Percentiles rank a stretch among this genome's conserved stretches.
phyloP scores from a whole-genome alignment of 2,329 filamentous ascomycete species.

The Coleophoma eucalyptorum region DNA sequence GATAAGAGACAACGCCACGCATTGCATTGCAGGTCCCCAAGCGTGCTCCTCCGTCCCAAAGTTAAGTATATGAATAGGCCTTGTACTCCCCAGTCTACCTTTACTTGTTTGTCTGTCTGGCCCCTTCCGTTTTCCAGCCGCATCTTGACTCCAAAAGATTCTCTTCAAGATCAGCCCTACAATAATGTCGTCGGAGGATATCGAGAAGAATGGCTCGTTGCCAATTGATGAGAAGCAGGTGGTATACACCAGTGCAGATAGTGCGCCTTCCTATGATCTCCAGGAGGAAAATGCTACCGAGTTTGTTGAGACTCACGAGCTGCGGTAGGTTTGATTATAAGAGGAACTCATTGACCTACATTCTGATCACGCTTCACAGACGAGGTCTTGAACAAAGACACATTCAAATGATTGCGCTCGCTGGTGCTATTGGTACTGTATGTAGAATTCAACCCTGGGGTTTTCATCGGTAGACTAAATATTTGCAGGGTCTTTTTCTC shows the following conservation, averaged over 20 bases:
- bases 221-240: neutral
- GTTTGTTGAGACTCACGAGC: slow-evolving; percentile 13
- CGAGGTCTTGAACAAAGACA: slow-evolving; percentile 39
- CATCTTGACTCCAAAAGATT: no score
- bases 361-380: slow-evolving; percentile 8
- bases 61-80: no score
- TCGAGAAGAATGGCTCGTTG: neutral
- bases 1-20: no score
- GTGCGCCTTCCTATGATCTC: neutral
- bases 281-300: slow-evolving; percentile 3
- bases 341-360: neutral
- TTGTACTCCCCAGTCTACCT: no score
- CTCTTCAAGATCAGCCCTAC: neutral
- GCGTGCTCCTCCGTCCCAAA: no score
- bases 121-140: no score
- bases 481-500: slow-evolving; percentile 39
- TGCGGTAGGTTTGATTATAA: slow-evolving; percentile 8
- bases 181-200: neutral
- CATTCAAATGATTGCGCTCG: slow-evolving; percentile 38
- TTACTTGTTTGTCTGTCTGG: no score
- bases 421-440: slow-evolving; percentile 41
- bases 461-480: neutral
- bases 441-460: neutral
- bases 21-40: no score
- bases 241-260: neutral